phyloP scores from a whole-genome alignment of 2,329 filamentous ascomycete species.

The Mycosphaerelloides madeirae region DNA sequence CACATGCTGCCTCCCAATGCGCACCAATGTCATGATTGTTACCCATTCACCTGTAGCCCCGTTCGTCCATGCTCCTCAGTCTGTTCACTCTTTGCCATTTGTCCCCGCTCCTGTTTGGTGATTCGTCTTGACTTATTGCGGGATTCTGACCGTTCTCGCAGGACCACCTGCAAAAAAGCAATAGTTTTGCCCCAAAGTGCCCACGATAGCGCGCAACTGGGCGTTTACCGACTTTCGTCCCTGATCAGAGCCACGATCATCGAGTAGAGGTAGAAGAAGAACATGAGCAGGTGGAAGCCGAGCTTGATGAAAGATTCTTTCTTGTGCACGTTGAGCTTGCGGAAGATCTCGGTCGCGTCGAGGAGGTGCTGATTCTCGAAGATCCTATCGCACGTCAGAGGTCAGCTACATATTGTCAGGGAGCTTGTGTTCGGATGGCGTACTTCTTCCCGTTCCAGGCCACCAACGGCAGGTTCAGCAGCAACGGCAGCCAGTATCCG shows the following conservation, averaged over 20 bases:
- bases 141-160: constrained; percentile 7
- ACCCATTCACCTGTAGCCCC: too few species aligned
- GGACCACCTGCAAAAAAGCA: constrained; percentile 5
- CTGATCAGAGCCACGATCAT: constrained; percentile 80
- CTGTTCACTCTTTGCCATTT: too few species aligned
- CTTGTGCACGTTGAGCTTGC: constrained; percentile 98
- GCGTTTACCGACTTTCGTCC: constrained; percentile 58
- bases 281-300: constrained; percentile 97
- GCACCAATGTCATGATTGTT: too few species aligned
- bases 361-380: constrained; percentile 94
- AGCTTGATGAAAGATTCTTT: constrained; percentile 99
- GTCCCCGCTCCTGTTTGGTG: too few species aligned
- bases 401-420: constrained; percentile 31
- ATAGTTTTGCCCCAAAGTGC: constrained; percentile 3
- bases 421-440: constrained; percentile 29
- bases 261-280: constrained; percentile 90
- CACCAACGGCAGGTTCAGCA: constrained; percentile 87
- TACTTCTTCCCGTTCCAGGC: constrained; percentile 98
- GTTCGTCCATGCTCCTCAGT: too few species aligned
- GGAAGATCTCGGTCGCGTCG: constrained; percentile 98
- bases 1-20: too few species aligned
- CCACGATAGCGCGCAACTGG: constrained; percentile 4
- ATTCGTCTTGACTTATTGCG: constrained; percentile 2
- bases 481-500: constrained; percentile 91
- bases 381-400: constrained; percentile 60